phyloP scores from a whole-genome alignment of 1,284 basidiomycete genomes.

The Ceratobasidium sp. region DNA sequence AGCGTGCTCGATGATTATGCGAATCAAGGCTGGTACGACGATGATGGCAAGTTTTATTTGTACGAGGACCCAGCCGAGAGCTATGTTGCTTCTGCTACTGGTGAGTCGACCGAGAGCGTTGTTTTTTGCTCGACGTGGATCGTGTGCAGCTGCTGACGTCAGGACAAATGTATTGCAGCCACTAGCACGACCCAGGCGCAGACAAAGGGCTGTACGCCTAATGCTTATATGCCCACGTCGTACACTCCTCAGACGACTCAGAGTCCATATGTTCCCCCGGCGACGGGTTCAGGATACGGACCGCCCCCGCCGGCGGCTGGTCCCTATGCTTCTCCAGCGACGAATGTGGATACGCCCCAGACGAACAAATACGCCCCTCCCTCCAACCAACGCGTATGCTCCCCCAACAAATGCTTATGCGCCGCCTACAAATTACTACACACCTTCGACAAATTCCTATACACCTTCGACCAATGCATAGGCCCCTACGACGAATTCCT shows the following conservation, averaged over 20 bases:
- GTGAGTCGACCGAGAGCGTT: slow-evolving; percentile 13
- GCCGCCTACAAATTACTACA: slow-evolving; percentile 9
- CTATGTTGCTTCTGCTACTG: slow-evolving; percentile 10
- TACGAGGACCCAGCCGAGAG: slow-evolving; percentile 51
- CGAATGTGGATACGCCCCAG: slow-evolving; percentile 39
- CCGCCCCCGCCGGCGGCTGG: slow-evolving; percentile 49
- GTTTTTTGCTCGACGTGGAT: background rate
- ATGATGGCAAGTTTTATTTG: slow-evolving; percentile 52
- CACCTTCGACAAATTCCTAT: slow-evolving; percentile 46
- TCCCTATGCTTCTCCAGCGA: slow-evolving; percentile 49
- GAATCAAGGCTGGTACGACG: slow-evolving; percentile 54
- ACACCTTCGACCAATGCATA: slow-evolving; percentile 49
- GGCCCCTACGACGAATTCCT: slow-evolving; percentile 47
- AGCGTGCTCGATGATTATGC: slow-evolving; percentile 50
- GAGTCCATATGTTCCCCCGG: slow-evolving; percentile 15
- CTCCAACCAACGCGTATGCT: slow-evolving; percentile 52
- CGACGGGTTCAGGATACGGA: slow-evolving; percentile 21
- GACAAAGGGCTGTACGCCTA: slow-evolving; percentile 37
- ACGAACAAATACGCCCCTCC: slow-evolving; percentile 50
- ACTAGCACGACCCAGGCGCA: slow-evolving; percentile 15
- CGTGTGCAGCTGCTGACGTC: background rate
- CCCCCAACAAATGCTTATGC: slow-evolving; percentile 46
- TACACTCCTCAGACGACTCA: slow-evolving; percentile 17
- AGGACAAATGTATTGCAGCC: background rate
- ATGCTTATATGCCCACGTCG: slow-evolving; percentile 34